Conservation (phyloP, 345 rosid species). For the Populus alba region DNA sequence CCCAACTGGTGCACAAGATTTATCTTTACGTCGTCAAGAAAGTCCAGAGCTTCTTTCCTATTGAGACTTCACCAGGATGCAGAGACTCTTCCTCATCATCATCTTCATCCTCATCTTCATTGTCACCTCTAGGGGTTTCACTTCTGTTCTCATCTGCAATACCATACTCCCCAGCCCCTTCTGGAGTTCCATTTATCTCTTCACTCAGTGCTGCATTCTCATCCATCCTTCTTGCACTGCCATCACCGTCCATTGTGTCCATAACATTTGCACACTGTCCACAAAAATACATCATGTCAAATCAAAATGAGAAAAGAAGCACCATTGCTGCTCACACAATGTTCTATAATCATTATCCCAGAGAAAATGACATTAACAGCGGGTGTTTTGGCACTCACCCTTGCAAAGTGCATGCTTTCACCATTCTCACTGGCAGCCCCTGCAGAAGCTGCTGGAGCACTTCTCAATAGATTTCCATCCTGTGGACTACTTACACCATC, state of each 20-base stretch:
- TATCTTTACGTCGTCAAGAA: slow-evolving; percentile 65
- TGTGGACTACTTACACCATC: slow-evolving; percentile 36
- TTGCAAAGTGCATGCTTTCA: slow-evolving; percentile 43
- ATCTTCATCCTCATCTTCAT: slow-evolving; percentile 37
- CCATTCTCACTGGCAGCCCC: slow-evolving; percentile 57
- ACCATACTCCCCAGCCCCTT: slow-evolving; percentile 32
- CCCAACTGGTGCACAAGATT: slow-evolving; percentile 3
- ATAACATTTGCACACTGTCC: slow-evolving; percentile 45
- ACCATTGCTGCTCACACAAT: too few species aligned
- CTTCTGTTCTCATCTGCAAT: slow-evolving; percentile 29
- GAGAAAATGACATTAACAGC: too few species aligned
- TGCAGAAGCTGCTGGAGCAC: slow-evolving; percentile 38
- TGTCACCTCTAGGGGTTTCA: slow-evolving; percentile 33
- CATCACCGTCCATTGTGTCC: slow-evolving; percentile 41
- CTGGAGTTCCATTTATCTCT: slow-evolving; percentile 72
- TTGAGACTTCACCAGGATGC: slow-evolving; percentile 76
- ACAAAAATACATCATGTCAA: neutral
- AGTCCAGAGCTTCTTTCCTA: slow-evolving; percentile 92
- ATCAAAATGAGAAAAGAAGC: too few species aligned
- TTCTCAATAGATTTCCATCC: slow-evolving; percentile 27
- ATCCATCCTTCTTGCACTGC: slow-evolving; percentile 33
- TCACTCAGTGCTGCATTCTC: slow-evolving; percentile 56
- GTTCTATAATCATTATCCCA: too few species aligned
- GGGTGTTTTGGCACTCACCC: slow-evolving; percentile 36
- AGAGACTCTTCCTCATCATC: slow-evolving; percentile 51